Base-by-base conservation (phyloP, 1,284 basidiomycete genomes). In the Papiliotrema nemorosa region DNA sequence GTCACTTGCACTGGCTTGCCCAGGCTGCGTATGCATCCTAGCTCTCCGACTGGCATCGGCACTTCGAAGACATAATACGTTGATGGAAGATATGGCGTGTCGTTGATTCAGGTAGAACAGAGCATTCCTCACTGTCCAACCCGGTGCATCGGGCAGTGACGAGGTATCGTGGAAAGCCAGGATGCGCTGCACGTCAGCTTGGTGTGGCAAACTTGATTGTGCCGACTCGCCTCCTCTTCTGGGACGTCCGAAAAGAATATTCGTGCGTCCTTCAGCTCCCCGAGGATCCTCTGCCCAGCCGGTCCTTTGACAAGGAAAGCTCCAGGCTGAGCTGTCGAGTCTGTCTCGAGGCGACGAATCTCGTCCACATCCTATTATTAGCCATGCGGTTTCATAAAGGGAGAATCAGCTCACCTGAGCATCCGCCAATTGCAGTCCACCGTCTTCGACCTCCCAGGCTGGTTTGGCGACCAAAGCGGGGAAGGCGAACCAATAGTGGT, bases 401-500 rank as follows among this genome's bases (percentile, higher is more conserved):
- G 22, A 16, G 2, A 4, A 35, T 0, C 21, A 22, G 7, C 38
- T 53, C 18, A 68, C 65, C n/a, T 46, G 26, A 12, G 62, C 51
- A 0, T 55, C 39, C 7, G 52, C 46, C 2, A 34, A 38, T 9
- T 31, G 9, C 5, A 65, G 53, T 1, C 52, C 53, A n/a, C 6
- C 46, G 3, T 35, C 47, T 35, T 78, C 75, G 51, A 90, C 81
- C 74, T 90, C 84, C 91, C 91, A 96, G 0, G 84, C 82, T 3
- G 91, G 90, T 60, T 88, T 89, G 14, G 87, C 80, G 0, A 87
- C 83, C 51, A 97, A 84, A 0, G 91, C 90, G 0, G 96, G 96
- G 72, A 97, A 96, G 0, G 88, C 88, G 64, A 97, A 97, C 93
- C 94, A 97, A 75, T 98, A 97, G 69, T 87, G 92, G 72, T 90